Evolutionary conservation across 208 protist species (phyloP), one percentile per base, ranked within the genome.

Genomic region (Trypanosoma platydactyli): DNA sequence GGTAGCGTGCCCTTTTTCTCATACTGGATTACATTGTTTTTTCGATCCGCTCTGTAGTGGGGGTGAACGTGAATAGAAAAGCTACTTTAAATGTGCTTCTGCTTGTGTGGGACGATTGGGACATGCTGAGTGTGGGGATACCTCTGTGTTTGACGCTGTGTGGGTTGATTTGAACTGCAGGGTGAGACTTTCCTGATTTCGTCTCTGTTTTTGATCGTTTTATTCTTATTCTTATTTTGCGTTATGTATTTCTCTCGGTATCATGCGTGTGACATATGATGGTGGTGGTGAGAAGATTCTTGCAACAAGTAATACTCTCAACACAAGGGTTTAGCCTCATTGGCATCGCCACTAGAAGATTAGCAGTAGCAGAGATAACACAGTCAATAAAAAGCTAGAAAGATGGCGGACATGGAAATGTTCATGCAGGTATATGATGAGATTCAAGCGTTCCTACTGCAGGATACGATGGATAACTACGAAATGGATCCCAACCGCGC

Each of bases 361-460:
- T 38, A 9, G 9, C 5, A 38, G 9, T 38, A 38, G 33, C 33
- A 38, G 9, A 9, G 9, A 9, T 9, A 38, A 9, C 33, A 3
- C 5, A 38, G 33, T 38, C 30, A 56, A n/a, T 20, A 48, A 24
- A 13, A 48, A 24, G 16, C 29, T 46, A 27, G 24, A 45, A 73
- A 15, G 35, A 89, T 87, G 73, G 27, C 74, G 9, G 71, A 81
- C 56, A 83, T 84, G 73, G 80, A 91, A 6, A 73, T 76, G 48
- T 95, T 95, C 60, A 64, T 89, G 73, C 63, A 77, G 44, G 86
- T 90, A 46, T 95, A 91, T 68, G 81, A 71, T 46, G 86, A 95
- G 77, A 68, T 95, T 22, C 83, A 92, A 75, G 66, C 57, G 7
- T 85, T 88, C 58, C 71, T 90, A 18, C 62, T 95, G 40, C 24